Conservation (phyloP, 176 grass and related monocot genomes). For the Metroxylon sagu region DNA sequence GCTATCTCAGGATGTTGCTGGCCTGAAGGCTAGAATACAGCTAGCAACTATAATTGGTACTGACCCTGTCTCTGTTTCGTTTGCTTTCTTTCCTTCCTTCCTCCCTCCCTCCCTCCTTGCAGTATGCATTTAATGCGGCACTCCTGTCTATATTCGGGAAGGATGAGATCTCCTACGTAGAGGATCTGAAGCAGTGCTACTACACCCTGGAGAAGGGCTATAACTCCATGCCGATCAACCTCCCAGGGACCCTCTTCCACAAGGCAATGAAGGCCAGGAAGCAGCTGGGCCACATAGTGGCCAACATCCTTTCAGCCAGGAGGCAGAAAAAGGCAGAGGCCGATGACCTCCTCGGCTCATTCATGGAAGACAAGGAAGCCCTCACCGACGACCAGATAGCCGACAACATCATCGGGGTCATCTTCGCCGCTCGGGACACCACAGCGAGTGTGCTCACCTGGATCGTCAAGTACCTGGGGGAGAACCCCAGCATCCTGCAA, state of each 20-base stretch:
- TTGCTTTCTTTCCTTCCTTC: neutral
- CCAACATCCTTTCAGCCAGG: constrained; percentile 17
- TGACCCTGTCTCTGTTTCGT: neutral
- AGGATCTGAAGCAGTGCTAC: constrained; percentile 96
- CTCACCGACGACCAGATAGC: constrained; percentile 45
- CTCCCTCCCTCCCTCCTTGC: neutral
- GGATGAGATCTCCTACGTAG: constrained; percentile 72
- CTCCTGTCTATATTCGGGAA: constrained; percentile 88
- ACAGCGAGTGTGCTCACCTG: constrained; percentile 62
- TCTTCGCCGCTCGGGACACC: constrained; percentile 67
- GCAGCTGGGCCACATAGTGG: constrained; percentile 34
- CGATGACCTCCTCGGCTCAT: constrained; percentile 22
- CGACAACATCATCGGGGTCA: constrained; percentile 52
- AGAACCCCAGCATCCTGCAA: constrained; percentile 64
- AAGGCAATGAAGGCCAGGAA: constrained; percentile 84
- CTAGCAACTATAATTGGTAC: too few relatives aligned
- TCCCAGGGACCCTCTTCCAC: constrained; percentile 86
- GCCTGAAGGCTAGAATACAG: too few relatives aligned
- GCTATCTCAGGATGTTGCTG: too few relatives aligned
- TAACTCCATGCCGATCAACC: constrained; percentile 97
- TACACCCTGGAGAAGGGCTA: constrained; percentile 90
- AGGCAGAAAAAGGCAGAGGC: neutral
- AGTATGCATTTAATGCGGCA: constrained; percentile 97
- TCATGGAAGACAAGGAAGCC: constrained; percentile 31
- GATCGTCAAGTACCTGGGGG: constrained; percentile 53